phyloP scores from a whole-genome alignment of 495 filamentous ascomycete genomes.

The Tuber melanosporum region DNA sequence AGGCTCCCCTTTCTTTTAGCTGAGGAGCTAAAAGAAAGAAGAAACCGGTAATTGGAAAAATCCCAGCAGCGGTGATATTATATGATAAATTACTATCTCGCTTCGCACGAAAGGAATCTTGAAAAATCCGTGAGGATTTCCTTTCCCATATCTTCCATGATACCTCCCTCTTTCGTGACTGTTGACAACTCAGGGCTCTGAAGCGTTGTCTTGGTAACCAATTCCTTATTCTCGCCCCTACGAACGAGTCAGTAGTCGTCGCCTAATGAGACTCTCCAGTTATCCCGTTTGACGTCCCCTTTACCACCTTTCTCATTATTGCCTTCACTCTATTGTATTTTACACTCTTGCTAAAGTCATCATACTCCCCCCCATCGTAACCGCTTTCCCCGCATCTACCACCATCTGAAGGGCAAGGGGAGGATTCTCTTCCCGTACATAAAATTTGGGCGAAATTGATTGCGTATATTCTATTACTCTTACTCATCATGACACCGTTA shows the following conservation, averaged over 20 bases:
- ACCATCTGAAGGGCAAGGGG: not conserved
- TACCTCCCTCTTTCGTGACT: not conserved
- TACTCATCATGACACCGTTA: slow-evolving; percentile 4
- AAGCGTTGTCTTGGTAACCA: not conserved
- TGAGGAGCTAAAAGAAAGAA: not conserved
- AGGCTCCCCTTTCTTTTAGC: not conserved
- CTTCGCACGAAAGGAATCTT: not conserved
- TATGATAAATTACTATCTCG: not conserved
- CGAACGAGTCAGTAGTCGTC: not conserved
- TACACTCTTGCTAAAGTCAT: not conserved
- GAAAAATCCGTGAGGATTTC: not conserved
- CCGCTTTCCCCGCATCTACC: not conserved
- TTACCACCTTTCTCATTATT: not conserved
- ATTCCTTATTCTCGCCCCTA: not conserved
- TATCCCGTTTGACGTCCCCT: not conserved
- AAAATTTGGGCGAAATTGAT: not conserved
- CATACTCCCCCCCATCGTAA: not conserved
- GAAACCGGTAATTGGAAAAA: not conserved
- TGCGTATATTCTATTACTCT: not conserved
- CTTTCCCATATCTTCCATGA: not conserved
- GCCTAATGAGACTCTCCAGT: not conserved
- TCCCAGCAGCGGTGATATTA: not conserved
- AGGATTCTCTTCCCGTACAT: not conserved
- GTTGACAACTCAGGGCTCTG: not conserved
- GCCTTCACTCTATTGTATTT: not conserved